Percentiles rank a stretch among this genome's conserved stretches.
Evolutionary conservation across 176 grass and related monocot species (phyloP).

Genomic region (Avena sativa): DNA sequence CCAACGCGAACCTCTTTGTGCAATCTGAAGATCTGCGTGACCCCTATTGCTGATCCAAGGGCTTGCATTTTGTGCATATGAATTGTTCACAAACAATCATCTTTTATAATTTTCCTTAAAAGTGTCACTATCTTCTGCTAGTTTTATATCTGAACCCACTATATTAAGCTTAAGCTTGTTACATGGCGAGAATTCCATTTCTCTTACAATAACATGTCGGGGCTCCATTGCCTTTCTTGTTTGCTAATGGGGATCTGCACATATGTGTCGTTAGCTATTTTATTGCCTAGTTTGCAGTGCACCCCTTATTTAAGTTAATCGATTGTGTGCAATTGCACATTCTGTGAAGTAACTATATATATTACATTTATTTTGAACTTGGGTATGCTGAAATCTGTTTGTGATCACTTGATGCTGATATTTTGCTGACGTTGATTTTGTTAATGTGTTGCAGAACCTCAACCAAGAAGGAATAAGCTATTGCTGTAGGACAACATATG

Average conservation of each 20-base stretch:
- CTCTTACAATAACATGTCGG: background rate
- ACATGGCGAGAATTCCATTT: background rate
- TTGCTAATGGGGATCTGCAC: background rate
- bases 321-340: background rate
- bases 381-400: slow-evolving; percentile 3
- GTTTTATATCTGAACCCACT: background rate
- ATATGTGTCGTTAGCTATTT: background rate
- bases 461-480: slow-evolving; percentile 85
- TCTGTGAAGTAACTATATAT: background rate
- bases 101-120: no score
- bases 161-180: background rate
- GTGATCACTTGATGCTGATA: slow-evolving; percentile 23
- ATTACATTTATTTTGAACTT: background rate
- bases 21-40: background rate
- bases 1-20: background rate
- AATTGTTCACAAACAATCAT: background rate
- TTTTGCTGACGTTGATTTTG: slow-evolving; percentile 29
- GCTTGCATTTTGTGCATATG: background rate
- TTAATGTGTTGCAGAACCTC: slow-evolving; percentile 59
- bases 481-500: slow-evolving; percentile 74
- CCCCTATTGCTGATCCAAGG: background rate
- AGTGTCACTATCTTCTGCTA: background rate
- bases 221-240: background rate
- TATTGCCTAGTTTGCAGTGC: background rate
- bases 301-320: background rate